Evolutionary conservation across 2,329 filamentous ascomycete genomes (phyloP).

Genomic region (Pseudogymnoascus sp.): DNA sequence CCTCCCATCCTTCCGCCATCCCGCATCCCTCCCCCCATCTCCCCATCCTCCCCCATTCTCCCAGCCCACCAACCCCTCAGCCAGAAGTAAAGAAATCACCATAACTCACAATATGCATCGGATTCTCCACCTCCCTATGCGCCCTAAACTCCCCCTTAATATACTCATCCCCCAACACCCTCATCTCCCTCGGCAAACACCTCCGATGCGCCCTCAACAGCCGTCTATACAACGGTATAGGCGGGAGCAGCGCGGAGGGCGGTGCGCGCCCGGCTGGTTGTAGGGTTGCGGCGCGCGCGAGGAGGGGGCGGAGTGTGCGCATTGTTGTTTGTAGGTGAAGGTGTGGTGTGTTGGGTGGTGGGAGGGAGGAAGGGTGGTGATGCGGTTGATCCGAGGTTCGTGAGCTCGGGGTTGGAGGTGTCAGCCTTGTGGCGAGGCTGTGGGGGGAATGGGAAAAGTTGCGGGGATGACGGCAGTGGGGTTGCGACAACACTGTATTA

Average conservation of each 20-base stretch:
- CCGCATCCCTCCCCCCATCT: too few relatives aligned
- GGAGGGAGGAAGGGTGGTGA: background rate
- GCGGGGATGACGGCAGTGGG: background rate
- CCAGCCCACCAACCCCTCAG: too few relatives aligned
- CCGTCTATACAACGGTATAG: conserved; percentile 81
- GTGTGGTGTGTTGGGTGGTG: background rate
- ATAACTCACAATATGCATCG: conserved; percentile 50
- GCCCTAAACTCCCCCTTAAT: conserved; percentile 86
- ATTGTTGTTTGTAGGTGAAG: background rate
- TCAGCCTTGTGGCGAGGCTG: background rate
- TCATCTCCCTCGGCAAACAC: conserved; percentile 62
- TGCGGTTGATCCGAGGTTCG: background rate
- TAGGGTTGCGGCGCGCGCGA: background rate
- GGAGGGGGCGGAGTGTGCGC: background rate
- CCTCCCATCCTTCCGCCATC: too few relatives aligned
- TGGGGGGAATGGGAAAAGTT: background rate
- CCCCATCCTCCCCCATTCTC: too few relatives aligned
- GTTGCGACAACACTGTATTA: background rate
- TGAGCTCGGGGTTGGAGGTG: background rate
- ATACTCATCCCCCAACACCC: conserved; percentile 83
- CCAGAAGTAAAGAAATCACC: too few relatives aligned
- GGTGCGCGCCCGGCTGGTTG: conserved; percentile 12
- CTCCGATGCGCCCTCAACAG: conserved; percentile 80
- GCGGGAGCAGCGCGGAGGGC: conserved; percentile 66
- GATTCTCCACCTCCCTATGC: conserved; percentile 78